Percentiles rank a stretch among this genome's conserved stretches.
Evolutionary conservation across 345 rosid species (phyloP).

Genomic region (Geranium brycei): DNA sequence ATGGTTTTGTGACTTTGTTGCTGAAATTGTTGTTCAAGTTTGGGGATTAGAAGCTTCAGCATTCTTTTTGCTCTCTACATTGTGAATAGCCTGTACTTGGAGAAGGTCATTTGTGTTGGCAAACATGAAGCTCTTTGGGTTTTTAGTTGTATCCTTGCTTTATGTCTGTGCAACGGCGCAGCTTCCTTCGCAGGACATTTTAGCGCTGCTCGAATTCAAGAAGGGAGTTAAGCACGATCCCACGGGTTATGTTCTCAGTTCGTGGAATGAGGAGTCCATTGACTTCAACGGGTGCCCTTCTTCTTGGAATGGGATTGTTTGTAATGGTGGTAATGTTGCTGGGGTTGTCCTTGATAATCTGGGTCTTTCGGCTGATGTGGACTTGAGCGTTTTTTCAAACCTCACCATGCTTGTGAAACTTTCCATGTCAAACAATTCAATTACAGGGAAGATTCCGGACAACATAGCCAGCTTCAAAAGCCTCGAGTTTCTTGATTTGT

Average conservation of each 20-base stretch:
- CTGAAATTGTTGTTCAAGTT: background rate
- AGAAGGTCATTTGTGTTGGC: constrained; percentile 5
- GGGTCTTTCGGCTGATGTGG: constrained; percentile 67
- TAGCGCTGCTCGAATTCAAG: constrained; percentile 88
- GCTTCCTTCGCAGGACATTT: constrained; percentile 92
- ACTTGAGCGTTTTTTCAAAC: constrained; percentile 63
- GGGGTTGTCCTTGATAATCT: constrained; percentile 73
- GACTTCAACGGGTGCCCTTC: constrained; percentile 95
- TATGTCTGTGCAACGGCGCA: constrained; percentile 56
- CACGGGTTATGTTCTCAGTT: constrained; percentile 76
- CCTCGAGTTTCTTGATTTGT: constrained; percentile 71
- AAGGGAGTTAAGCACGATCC: constrained; percentile 95
- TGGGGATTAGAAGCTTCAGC: background rate
- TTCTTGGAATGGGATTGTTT: constrained; percentile 90
- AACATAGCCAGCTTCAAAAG: constrained; percentile 48
- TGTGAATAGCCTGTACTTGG: constrained; percentile 8
- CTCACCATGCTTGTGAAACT: constrained; percentile 82
- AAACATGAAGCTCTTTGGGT: constrained; percentile 41
- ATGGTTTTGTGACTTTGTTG: too few relatives aligned
- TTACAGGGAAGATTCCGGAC: constrained; percentile 53
- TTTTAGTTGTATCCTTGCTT: constrained; percentile 31
- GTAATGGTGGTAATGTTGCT: constrained; percentile 85
- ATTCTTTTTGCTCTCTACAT: constrained; percentile 3
- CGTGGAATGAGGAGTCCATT: constrained; percentile 95
- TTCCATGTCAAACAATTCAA: constrained; percentile 82